Base-by-base conservation (phyloP, 164 flowering plant species). In the Magnolia changhungtana region DNA sequence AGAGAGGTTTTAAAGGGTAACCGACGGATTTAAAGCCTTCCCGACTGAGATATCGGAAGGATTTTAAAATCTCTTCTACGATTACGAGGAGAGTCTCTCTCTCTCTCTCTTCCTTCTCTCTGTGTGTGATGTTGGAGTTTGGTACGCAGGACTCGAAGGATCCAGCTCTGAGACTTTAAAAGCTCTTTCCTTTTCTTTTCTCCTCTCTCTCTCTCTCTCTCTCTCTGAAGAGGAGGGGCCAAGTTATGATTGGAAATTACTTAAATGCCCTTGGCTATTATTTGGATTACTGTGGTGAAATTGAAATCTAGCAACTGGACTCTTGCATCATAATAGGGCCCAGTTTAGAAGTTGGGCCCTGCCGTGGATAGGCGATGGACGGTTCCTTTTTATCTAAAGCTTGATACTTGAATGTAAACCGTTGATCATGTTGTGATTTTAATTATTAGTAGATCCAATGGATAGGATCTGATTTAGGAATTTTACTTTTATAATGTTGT, bases 11-110 rank as follows among this genome's bases (percentile, higher is more conserved):
- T 27, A 13, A 49, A 69, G 71, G 71, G 76, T 75, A 79, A 75
- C 81, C 75, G 76, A 76, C 65, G 79, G 63, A 68, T 72, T 80
- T 80, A 76, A 76, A 73, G 79, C 76, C 50, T 19, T 67, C 51
- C 50, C 20, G 19, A 8, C 72, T 52, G 77, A 51, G 72, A 75
- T 67, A 51, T 75, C 72, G 77, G 77, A 75, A 63, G 72, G 69
- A 29, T 67, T 51, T 66, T 75, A 75, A 75, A 75, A 24, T 71
- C 76, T 68, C 64, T 67, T 55, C 77, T 52, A 52, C 77, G 31
- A 67, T 50, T 75, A 67, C 77, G 77, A 75, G 76, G 75, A 55
- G 74, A 59, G 24, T 59, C 69, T 74, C 68, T 61, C 52, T 9
- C 68, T 64, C 58, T 63, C 50, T 63, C 18, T 61, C 51, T 49